These are phyloP conservation scores for Kazachstania viticola DNA, from an alignment of 805 yeast genomes.

Conservation along the genomic window DNA sequence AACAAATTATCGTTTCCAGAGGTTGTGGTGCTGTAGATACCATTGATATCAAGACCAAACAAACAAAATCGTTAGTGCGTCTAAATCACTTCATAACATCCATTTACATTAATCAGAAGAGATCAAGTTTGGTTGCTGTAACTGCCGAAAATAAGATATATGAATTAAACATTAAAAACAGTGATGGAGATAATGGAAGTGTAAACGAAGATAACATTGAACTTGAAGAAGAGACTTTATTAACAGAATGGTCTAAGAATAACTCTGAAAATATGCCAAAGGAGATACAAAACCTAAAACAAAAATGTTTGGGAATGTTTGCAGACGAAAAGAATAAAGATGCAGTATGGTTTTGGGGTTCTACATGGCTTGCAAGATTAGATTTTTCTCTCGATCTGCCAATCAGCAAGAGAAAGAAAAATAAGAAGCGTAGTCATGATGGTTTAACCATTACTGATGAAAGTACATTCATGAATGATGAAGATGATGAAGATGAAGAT, in stretches of 20 bases:
- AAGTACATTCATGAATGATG: constrained; percentile 27
- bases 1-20: constrained; percentile 48
- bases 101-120: constrained; percentile 38
- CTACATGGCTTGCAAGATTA: constrained; percentile 67
- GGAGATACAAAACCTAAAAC: constrained; percentile 44
- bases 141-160: constrained; percentile 65
- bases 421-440: constrained; percentile 33
- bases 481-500: constrained; percentile 24
- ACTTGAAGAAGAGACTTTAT: constrained; percentile 12
- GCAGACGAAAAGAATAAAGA: constrained; percentile 30
- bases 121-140: constrained; percentile 45
- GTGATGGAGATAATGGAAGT: background rate
- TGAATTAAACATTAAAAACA: constrained; percentile 43
- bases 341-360: constrained; percentile 79
- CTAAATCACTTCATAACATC: constrained; percentile 51
- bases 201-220: constrained; percentile 6
- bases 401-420: constrained; percentile 24
- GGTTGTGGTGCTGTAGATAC: constrained; percentile 55
- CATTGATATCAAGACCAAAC: constrained; percentile 21
- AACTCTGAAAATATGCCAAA: constrained; percentile 69
- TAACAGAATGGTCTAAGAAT: constrained; percentile 67
- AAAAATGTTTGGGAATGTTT: constrained; percentile 66
- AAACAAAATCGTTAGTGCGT: constrained; percentile 39
- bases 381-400: constrained; percentile 54
- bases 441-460: constrained; percentile 33